Evolutionary conservation across 192 early-diverging fungal genomes (phyloP).

Genomic region (Podila epicladia): DNA sequence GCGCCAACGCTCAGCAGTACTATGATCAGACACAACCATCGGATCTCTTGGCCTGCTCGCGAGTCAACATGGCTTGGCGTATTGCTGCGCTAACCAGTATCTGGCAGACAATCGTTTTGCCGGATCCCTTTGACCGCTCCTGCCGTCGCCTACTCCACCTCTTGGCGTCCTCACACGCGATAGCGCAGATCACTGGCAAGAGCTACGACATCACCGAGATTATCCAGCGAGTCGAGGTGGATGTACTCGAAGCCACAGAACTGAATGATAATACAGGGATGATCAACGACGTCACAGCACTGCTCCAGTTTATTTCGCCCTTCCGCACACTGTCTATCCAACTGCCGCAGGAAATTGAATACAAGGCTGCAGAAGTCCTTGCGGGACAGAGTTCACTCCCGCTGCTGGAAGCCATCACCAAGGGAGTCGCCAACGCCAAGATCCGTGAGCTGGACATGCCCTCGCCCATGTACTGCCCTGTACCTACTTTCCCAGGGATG

Average conservation of each 20-base stretch:
- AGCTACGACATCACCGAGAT: constrained; percentile 50
- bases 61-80: constrained; percentile 50
- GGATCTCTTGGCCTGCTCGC: constrained; percentile 38
- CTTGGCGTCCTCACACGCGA: constrained; percentile 40
- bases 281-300: constrained; percentile 26
- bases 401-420: constrained; percentile 22
- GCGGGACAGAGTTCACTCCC: constrained; percentile 17
- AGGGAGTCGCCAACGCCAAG: constrained; percentile 19
- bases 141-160: constrained; percentile 36
- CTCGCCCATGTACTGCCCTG: constrained; percentile 49
- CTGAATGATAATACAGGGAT: constrained; percentile 1
- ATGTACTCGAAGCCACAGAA: constrained; percentile 38
- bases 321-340: constrained; percentile 48
- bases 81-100: constrained; percentile 41
- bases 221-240: constrained; percentile 41
- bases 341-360: constrained; percentile 49
- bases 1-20: constrained; percentile 45
- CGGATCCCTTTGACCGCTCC: constrained; percentile 38
- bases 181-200: constrained; percentile 41
- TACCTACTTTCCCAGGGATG: constrained; percentile 44
- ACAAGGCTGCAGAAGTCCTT: constrained; percentile 25
- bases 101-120: constrained; percentile 44
- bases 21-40: constrained; percentile 40
- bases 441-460: constrained; percentile 46
- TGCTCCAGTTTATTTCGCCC: constrained; percentile 34